Evolutionary conservation across 2,329 filamentous ascomycete species (phyloP).

Genomic region (Domatiomyces catenatus): DNA sequence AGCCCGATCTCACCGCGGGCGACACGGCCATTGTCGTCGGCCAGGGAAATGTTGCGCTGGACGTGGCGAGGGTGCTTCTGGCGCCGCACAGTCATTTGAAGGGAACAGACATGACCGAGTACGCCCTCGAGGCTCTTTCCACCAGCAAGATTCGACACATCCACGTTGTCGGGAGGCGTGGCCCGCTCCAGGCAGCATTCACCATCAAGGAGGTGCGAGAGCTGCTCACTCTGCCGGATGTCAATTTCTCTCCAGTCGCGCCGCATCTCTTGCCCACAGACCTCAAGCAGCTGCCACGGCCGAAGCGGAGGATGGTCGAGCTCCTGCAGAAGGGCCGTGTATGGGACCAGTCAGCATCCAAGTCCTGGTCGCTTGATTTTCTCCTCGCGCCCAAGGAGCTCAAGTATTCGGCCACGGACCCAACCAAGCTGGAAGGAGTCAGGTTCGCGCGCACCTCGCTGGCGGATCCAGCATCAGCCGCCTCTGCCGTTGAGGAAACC

Average conservation of each 20-base stretch:
- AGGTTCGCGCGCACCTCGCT: conserved; percentile 45
- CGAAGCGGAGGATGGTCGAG: conserved; percentile 63
- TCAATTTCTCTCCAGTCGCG: conserved; percentile 58
- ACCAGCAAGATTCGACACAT: conserved; percentile 64
- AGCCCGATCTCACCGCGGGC: conserved; percentile 57
- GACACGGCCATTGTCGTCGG: conserved; percentile 81
- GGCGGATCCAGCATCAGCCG: conserved; percentile 36
- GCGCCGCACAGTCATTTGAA: conserved; percentile 56
- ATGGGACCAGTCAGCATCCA: conserved; percentile 36
- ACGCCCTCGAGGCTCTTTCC: conserved; percentile 59
- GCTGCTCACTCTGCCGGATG: conserved; percentile 58
- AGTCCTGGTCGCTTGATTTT: conserved; percentile 73
- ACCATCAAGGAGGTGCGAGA: conserved; percentile 92
- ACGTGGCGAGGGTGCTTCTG: conserved; percentile 78
- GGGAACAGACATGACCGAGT: conserved; percentile 76
- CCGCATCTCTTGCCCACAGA: conserved; percentile 51
- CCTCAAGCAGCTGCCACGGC: conserved; percentile 54
- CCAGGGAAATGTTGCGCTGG: conserved; percentile 89
- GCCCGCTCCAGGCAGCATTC: conserved; percentile 82
- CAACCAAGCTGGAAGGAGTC: conserved; percentile 44
- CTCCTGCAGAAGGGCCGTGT: conserved; percentile 61
- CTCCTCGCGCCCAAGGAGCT: conserved; percentile 66
- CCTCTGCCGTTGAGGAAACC: conserved; percentile 35
- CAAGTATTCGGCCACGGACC: conserved; percentile 31
- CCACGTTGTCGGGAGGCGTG: conserved; percentile 73